A percentile compares a stretch with the other conserved stretches of the same genome.
phyloP scores from a whole-genome alignment of 2,329 filamentous ascomycete species.

The Aspergillus unguis region DNA sequence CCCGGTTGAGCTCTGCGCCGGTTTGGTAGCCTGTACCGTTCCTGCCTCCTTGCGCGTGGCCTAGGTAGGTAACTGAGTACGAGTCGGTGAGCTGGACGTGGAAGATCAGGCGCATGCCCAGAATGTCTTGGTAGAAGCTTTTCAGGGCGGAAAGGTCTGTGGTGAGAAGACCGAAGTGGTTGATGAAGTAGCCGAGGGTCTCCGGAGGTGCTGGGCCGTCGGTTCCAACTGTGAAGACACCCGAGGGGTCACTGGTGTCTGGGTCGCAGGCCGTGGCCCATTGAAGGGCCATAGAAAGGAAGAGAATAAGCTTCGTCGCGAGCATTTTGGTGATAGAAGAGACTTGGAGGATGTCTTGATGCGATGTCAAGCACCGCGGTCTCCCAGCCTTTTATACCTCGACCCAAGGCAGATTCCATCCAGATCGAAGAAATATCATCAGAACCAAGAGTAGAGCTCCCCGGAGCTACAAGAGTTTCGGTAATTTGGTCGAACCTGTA shows the following conservation, averaged over 20 bases:
- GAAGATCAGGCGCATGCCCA: conserved; percentile 9
- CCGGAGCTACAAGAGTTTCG: not conserved
- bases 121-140: conserved; percentile 6
- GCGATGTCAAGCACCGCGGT: not conserved
- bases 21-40: conserved; percentile 8
- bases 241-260: not conserved
- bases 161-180: conserved; percentile 9
- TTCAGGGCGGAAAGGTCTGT: not conserved
- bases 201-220: conserved; percentile 7
- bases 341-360: not conserved
- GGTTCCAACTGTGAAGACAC: conserved; percentile 1
- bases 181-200: conserved; percentile 8
- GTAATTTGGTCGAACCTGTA: not conserved
- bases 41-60: conserved; percentile 2
- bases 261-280: conserved; percentile 2
- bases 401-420: not conserved
- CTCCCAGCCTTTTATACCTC: too few relatives aligned
- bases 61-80: conserved; percentile 7
- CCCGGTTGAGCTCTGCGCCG: conserved; percentile 1
- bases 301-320: not conserved
- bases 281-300: conserved; percentile 1
- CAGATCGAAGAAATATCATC: too few relatives aligned
- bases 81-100: conserved; percentile 1
- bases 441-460: not conserved
- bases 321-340: not conserved